phyloP scores from a whole-genome alignment of 2,329 filamentous ascomycete species.

The Talaromyces sp. region DNA sequence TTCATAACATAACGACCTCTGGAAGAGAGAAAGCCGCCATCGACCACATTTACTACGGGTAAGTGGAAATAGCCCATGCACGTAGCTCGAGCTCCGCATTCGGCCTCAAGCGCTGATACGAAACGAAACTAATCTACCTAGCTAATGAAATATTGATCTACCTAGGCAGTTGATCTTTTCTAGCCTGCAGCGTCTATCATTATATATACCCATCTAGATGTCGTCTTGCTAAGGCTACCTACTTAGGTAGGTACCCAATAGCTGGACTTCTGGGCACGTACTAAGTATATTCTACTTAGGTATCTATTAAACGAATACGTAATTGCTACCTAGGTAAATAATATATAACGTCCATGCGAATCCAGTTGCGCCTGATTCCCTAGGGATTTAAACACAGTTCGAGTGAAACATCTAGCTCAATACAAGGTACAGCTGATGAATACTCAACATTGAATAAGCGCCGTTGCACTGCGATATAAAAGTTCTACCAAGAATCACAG shows the following conservation, averaged over 20 bases:
- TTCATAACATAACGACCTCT: background rate
- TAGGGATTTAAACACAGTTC: background rate
- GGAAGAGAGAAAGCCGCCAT: too few relatives aligned
- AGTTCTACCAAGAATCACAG: background rate
- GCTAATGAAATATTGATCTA: background rate
- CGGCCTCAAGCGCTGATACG: too few relatives aligned
- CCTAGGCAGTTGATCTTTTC: background rate
- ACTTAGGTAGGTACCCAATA: too few relatives aligned
- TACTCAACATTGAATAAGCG: background rate
- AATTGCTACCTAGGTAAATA: too few relatives aligned
- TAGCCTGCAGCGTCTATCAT: background rate
- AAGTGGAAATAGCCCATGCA: background rate
- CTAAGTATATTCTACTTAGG: background rate
- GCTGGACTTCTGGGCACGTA: background rate
- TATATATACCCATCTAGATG: background rate
- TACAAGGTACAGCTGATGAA: background rate
- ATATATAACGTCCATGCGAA: background rate
- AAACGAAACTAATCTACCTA: background rate
- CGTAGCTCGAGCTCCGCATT: too few relatives aligned
- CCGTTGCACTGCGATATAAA: background rate
- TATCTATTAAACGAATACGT: background rate
- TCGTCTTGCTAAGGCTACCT: background rate
- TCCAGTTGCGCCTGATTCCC: background rate
- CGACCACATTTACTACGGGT: too few relatives aligned
- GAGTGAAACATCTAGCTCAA: background rate